phyloP scores from a whole-genome alignment of 179 eudicot species.

The Patellifolia procumbens region DNA sequence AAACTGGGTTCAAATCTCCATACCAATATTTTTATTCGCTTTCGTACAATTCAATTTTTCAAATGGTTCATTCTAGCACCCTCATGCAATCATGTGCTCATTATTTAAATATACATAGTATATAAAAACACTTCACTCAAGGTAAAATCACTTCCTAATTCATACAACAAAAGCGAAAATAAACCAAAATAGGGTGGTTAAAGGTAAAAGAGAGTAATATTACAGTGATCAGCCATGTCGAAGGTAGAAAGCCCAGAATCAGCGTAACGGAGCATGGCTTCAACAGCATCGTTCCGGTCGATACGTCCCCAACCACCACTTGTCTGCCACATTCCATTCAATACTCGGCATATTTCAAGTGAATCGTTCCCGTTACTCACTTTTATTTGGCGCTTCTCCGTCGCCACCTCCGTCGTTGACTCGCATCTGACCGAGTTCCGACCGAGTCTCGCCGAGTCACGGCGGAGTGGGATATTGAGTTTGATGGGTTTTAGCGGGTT shows the following conservation, averaged over 20 bases:
- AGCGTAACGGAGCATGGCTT: slow-evolving; percentile 81
- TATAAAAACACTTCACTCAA: too few species aligned
- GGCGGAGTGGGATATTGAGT: slow-evolving; percentile 26
- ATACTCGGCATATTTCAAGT: slow-evolving; percentile 70
- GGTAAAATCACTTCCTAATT: too few species aligned
- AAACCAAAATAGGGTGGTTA: not conserved
- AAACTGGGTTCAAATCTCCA: too few species aligned
- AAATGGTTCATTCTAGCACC: too few species aligned
- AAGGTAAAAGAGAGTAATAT: not conserved
- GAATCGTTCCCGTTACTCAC: slow-evolving; percentile 63
- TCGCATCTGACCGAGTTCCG: slow-evolving; percentile 40
- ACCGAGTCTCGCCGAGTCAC: slow-evolving; percentile 21
- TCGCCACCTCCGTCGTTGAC: slow-evolving; percentile 24
- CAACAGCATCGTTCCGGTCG: slow-evolving; percentile 79
- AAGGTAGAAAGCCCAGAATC: slow-evolving; percentile 84
- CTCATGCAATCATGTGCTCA: too few species aligned
- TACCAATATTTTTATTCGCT: too few species aligned
- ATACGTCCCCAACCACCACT: slow-evolving; percentile 99
- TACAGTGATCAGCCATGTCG: slow-evolving; percentile 96
- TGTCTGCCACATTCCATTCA: slow-evolving; percentile 99
- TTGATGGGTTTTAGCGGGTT: slow-evolving; percentile 28
- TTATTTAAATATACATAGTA: too few species aligned
- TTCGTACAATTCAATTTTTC: too few species aligned
- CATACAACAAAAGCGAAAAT: slow-evolving; percentile 17
- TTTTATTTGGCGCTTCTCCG: slow-evolving; percentile 43